Evolutionary conservation across 345 rosid genomes (phyloP), one percentile per base, ranked within the genome.

Genomic region (Dovyalis caffra): DNA sequence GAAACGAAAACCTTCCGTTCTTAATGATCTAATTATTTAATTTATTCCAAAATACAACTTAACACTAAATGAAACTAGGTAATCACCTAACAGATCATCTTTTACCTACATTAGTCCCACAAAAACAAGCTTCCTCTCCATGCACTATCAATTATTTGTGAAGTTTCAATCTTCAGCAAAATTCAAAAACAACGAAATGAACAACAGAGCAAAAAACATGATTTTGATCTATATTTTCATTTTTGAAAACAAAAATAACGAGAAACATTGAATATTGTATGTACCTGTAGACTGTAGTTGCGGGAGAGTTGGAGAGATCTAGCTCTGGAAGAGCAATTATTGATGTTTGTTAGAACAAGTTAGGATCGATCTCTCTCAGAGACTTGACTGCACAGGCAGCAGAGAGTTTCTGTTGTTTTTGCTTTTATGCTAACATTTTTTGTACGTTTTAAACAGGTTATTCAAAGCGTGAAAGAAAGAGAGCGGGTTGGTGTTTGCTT

Each of bases 291-390:
- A n/a, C 64, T 62, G 23, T 20, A 73, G 75, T 76, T 74, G 75
- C 15, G 34, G 60, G 57, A 43, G 64, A 53, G 82, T 21, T 23
- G 43, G 70, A 21, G 72, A 62, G 86, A 82, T 75, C 83, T 71
- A 58, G 68, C n/a, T n/a, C 65, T 29, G 26, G 38, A 43, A 18
- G 49, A 43, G 49, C 49, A 14, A n/a, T n/a, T n/a, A 29, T 60
- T 66, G 77, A 84, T 60, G 80, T 72, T 71, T 74, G 67, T 62
- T 71, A n/a, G 70, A 64, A 68, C 68, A 73, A 77, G 67, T 72
- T 71, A 68, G 33, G 47, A 33, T 75, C 70, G n/a, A n/a, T 75
- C 63, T 68, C 65, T 65, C 76, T 66, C 64, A 72, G 70, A 37
- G 33, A 18, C 60, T 53, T 66, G n/a, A n/a, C n/a, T n/a, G n/a